These are phyloP conservation scores for Leccinum fallax DNA, from an alignment of 1,284 basidiomycete species.

Conservation along the genomic window DNA sequence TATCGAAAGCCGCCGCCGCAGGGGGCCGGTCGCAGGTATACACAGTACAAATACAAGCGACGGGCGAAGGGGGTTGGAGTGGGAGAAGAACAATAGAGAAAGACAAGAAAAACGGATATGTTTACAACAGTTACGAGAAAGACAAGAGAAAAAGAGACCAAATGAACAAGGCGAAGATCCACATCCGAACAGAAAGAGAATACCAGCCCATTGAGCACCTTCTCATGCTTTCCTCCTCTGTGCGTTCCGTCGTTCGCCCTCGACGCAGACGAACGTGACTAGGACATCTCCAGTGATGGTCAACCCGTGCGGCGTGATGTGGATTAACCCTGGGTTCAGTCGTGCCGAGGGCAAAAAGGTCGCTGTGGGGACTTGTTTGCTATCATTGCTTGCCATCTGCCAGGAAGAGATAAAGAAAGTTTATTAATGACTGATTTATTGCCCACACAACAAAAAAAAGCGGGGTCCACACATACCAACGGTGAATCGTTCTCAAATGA, in stretches of 20 bases:
- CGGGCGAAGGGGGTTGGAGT: neutral
- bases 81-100: neutral
- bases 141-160: neutral
- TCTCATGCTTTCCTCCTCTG: conserved; percentile 22
- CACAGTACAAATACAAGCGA: neutral
- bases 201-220: neutral
- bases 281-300: conserved; percentile 37
- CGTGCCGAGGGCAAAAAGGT: conserved; percentile 30
- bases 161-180: neutral
- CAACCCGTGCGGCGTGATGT: conserved; percentile 37
- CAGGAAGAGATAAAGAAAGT: neutral
- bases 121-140: neutral
- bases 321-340: conserved; percentile 34
- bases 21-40: neutral
- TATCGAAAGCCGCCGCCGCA: neutral
- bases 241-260: conserved; percentile 36
- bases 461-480: conserved; percentile 26
- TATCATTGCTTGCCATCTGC: conserved; percentile 37
- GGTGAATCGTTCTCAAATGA: conserved; percentile 37
- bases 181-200: neutral
- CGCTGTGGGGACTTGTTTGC: conserved; percentile 36
- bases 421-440: conserved; percentile 7
- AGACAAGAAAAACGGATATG: neutral
- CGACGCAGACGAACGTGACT: conserved; percentile 37
- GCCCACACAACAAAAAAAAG: neutral